These are phyloP conservation scores for Populus tremula DNA, from an alignment of 345 rosid species.

Conservation along the genomic window DNA sequence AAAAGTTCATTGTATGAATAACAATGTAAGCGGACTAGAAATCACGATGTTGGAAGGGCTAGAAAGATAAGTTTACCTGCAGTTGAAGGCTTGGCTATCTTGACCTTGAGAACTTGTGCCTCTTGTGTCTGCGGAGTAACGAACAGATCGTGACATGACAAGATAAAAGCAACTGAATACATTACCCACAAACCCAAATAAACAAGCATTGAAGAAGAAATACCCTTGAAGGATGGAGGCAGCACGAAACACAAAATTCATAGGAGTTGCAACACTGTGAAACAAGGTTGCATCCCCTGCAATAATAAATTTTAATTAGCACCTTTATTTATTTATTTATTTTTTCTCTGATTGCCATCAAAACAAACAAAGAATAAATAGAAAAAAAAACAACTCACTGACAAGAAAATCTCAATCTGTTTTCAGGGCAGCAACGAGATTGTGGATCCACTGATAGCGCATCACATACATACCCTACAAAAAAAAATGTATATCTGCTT, in stretches of 20 bases:
- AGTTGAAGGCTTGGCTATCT: conserved; percentile 76
- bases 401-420: conserved; percentile 87
- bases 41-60: too few relatives aligned
- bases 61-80: conserved; percentile 50
- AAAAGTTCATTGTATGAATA: not conserved
- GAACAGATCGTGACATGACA: conserved; percentile 17
- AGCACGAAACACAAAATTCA: conserved; percentile 91
- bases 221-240: conserved; percentile 75
- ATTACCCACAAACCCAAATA: conserved; percentile 7
- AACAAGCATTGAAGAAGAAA: conserved; percentile 6
- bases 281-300: conserved; percentile 75
- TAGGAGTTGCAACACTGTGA: conserved; percentile 82
- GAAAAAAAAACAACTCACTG: conserved; percentile 58
- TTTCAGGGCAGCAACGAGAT: conserved; percentile 76
- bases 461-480: conserved; percentile 81
- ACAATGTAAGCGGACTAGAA: too few relatives aligned
- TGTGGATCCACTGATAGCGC: conserved; percentile 69
- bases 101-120: conserved; percentile 55
- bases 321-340: not conserved
- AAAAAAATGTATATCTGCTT: too few relatives aligned
- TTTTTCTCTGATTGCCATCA: not conserved
- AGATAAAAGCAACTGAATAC: conserved; percentile 1
- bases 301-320: conserved; percentile 15
- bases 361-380: not conserved
- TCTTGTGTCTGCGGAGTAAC: conserved; percentile 51